Evolutionary conservation across 495 filamentous ascomycete species (phyloP).

Genomic region (Neurospora tetraspora): DNA sequence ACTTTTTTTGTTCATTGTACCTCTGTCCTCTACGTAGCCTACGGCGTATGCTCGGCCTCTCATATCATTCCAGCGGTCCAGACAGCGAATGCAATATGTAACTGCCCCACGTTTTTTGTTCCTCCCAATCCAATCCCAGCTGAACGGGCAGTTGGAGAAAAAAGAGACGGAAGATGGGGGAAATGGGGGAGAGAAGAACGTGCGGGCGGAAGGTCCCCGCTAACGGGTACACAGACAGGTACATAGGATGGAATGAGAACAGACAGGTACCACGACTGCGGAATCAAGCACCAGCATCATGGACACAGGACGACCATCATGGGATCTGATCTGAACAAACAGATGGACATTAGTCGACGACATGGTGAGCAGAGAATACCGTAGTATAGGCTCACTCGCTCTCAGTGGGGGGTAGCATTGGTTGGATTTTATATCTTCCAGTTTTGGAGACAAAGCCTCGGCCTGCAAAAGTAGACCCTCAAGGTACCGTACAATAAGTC

Average conservation of each 20-base stretch:
- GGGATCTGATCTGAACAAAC: neutral
- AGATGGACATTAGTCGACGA: neutral
- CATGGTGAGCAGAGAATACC: neutral
- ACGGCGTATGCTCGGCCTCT: neutral
- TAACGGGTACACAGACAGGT: neutral
- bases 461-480: neutral
- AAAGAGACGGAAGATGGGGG: neutral
- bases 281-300: neutral
- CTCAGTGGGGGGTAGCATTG: neutral
- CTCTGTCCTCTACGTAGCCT: neutral
- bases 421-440: neutral
- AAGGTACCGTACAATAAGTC: neutral
- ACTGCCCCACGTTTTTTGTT: neutral
- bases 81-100: neutral
- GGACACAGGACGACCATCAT: neutral
- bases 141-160: neutral
- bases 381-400: no score
- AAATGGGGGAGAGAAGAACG: neutral
- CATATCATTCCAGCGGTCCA: neutral
- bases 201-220: neutral
- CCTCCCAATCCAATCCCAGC: neutral
- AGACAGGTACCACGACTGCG: neutral
- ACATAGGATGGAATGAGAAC: neutral
- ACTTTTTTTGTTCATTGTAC: slow-evolving; percentile 1
- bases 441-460: neutral